Conservation (phyloP, 106 monocot species). For the Phalaenopsis equestris region DNA sequence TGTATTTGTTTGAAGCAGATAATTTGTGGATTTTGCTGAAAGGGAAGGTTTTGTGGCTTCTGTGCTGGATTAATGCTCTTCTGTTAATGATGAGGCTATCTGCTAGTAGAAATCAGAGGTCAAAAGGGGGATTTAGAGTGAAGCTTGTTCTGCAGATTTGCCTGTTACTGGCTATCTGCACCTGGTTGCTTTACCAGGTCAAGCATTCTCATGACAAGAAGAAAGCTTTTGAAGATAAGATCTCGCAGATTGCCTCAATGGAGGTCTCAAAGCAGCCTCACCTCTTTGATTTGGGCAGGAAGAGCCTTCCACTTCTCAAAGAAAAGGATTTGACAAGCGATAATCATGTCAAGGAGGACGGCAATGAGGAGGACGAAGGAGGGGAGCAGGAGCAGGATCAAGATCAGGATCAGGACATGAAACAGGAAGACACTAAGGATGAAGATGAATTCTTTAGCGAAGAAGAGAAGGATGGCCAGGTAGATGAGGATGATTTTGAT, state of each 20-base stretch:
- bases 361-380: constrained; percentile 25
- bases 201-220: constrained; percentile 87
- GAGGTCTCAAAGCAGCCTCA: constrained; percentile 16
- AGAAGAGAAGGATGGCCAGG: constrained; percentile 31
- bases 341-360: constrained; percentile 20
- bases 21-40: background rate
- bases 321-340: constrained; percentile 6
- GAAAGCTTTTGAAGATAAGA: constrained; percentile 26
- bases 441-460: constrained; percentile 17
- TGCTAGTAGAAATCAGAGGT: constrained; percentile 56
- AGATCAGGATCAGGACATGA: constrained; percentile 17
- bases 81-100: constrained; percentile 46
- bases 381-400: constrained; percentile 23
- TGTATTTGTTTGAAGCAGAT: background rate
- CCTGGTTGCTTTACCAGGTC: constrained; percentile 85
- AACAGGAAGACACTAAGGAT: constrained; percentile 16
- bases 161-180: constrained; percentile 50
- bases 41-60: constrained; percentile 3
- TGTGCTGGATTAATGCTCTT: background rate
- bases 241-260: constrained; percentile 14
- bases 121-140: constrained; percentile 74
- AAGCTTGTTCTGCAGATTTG: constrained; percentile 69
- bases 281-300: constrained; percentile 57
- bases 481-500: constrained; percentile 18
- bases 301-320: constrained; percentile 31